Evolutionary conservation across 2,329 filamentous ascomycete genomes (phyloP).

Genomic region (Chalaropsis thielavioides): DNA sequence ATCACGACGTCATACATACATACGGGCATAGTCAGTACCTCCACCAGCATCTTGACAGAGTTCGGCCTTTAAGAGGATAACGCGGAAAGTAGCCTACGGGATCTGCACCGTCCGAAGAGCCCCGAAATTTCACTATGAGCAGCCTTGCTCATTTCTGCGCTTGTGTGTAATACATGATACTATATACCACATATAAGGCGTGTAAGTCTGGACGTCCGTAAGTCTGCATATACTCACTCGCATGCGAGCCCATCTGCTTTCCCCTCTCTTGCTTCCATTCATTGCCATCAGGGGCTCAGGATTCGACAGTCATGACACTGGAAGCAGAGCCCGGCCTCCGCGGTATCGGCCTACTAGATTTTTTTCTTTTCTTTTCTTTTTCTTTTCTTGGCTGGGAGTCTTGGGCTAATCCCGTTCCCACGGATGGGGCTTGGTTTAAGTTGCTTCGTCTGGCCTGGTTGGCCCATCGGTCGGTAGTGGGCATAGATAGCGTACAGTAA

Average conservation of each 20-base stretch:
- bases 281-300: too few species aligned
- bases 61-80: too few species aligned
- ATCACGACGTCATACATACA: too few species aligned
- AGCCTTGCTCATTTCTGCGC: background rate
- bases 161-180: background rate
- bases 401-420: background rate
- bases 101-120: background rate
- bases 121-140: too few species aligned
- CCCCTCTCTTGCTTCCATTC: background rate
- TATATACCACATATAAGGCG: too few species aligned
- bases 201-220: too few species aligned
- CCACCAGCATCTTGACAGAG: too few species aligned
- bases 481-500: too few species aligned
- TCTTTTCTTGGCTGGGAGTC: background rate
- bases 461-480: background rate
- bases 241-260: too few species aligned
- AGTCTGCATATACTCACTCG: too few species aligned
- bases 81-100: too few species aligned
- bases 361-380: background rate
- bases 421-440: background rate
- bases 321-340: background rate
- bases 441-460: background rate
- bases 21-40: too few species aligned
- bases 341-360: background rate
- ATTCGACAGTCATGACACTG: background rate